phyloP scores from a whole-genome alignment of 2,329 filamentous ascomycete species.

The Diaporthe citriasiana region DNA sequence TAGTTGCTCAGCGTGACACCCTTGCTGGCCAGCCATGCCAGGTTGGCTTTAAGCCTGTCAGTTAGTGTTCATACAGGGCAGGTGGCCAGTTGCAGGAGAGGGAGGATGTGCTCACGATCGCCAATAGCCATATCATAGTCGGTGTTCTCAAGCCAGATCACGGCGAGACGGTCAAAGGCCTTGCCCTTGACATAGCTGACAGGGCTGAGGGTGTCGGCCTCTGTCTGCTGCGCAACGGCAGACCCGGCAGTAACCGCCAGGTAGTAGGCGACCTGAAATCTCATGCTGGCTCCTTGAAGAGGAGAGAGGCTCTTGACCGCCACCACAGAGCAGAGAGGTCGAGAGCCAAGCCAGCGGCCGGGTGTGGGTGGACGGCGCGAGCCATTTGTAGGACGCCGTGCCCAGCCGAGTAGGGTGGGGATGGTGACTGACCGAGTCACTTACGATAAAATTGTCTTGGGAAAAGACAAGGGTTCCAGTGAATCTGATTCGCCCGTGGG shows the following conservation, averaged over 20 bases:
- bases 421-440: conserved; percentile 2
- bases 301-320: not conserved
- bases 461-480: conserved; percentile 20
- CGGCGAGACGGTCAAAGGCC: conserved; percentile 79
- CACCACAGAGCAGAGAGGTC: not conserved
- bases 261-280: conserved; percentile 31
- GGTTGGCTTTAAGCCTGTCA: conserved; percentile 56
- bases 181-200: conserved; percentile 77
- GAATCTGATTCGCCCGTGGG: conserved; percentile 33
- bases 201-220: conserved; percentile 71
- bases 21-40: conserved; percentile 69
- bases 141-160: conserved; percentile 85
- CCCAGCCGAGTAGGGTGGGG: conserved; percentile 2
- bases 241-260: conserved; percentile 38
- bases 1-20: conserved; percentile 74
- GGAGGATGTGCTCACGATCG: conserved; percentile 66
- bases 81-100: not conserved
- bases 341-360: not conserved
- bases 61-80: conserved; percentile 42
- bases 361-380: not conserved
- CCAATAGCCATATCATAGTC: conserved; percentile 74
- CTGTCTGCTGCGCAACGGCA: conserved; percentile 55
- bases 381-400: conserved; percentile 22
- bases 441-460: not conserved
- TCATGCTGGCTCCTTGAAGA: conserved; percentile 34